A percentile compares a stretch with the other conserved stretches of the same genome.
These are phyloP conservation scores for Closterium sp. DNA, from an alignment of 139 green algal genomes.

Conservation along the genomic window DNA sequence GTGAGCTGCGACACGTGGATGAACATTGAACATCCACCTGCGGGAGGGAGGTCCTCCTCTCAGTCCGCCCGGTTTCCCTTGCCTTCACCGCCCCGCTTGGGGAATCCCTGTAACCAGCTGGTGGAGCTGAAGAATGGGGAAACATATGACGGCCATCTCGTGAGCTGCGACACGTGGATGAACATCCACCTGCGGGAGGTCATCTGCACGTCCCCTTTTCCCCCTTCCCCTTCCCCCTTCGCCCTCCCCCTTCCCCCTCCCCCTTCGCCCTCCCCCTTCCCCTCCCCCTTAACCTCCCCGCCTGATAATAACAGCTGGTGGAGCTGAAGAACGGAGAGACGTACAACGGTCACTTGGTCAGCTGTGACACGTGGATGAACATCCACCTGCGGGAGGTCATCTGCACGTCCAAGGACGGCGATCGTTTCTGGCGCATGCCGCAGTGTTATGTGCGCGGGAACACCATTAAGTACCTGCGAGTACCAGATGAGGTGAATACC, in stretches of 20 bases:
- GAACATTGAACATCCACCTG: conserved; percentile 98
- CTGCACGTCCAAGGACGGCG: conserved; percentile 84
- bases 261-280: no score
- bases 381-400: conserved; percentile 86
- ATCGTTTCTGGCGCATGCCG: conserved; percentile 93
- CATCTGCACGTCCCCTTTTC: no score
- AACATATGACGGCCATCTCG: conserved; percentile 96
- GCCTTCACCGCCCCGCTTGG: no score
- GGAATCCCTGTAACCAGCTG: conserved; percentile 71
- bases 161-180: conserved; percentile 98
- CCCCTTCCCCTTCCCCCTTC: no score
- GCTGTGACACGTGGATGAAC: conserved; percentile 99
- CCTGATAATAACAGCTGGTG: conserved; percentile 69
- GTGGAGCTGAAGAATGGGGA: conserved; percentile 98
- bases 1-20: conserved; percentile 97
- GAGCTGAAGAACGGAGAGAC: conserved; percentile 98
- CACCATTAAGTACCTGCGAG: conserved; percentile 97
- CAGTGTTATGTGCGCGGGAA: conserved; percentile 94
- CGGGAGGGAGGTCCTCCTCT: no score
- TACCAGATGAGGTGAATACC: conserved; percentile 95
- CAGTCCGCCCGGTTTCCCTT: no score
- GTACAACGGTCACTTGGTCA: conserved; percentile 95
- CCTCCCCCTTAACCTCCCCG: no score
- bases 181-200: conserved; percentile 92
- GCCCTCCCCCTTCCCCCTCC: no score